Conservation (phyloP, 805 yeast genomes). For the Candida sakaeoensis region DNA sequence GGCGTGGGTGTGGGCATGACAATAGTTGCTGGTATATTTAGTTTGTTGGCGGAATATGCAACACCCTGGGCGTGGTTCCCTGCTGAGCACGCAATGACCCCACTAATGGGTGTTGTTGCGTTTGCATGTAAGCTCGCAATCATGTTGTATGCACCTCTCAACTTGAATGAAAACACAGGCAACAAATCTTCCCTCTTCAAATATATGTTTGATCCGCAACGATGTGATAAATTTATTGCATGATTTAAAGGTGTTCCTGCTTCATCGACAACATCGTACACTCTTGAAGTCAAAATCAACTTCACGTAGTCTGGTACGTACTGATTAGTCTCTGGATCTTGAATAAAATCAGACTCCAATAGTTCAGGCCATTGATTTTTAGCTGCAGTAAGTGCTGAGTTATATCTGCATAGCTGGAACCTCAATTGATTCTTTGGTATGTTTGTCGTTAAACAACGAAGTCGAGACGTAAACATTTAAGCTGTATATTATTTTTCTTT, state of each 20-base stretch:
- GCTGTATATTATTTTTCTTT: no score
- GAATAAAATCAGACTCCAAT: slow-evolving; percentile 46
- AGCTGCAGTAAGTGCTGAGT: slow-evolving; percentile 8
- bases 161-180: slow-evolving; percentile 93
- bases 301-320: slow-evolving; percentile 86
- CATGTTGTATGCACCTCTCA: slow-evolving; percentile 98
- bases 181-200: slow-evolving; percentile 89
- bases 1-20: slow-evolving; percentile 99
- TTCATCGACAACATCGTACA: slow-evolving; percentile 82
- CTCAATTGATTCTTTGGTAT: not conserved
- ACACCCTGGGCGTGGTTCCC: slow-evolving; percentile 99
- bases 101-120: slow-evolving; percentile 53
- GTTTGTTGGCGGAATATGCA: slow-evolving; percentile 81
- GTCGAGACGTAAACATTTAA: not conserved
- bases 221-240: slow-evolving; percentile 72
- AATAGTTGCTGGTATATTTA: slow-evolving; percentile 90
- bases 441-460: not conserved
- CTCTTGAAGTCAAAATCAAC: slow-evolving; percentile 84
- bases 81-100: slow-evolving; percentile 97
- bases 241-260: slow-evolving; percentile 77
- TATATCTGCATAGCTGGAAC: slow-evolving; percentile 1
- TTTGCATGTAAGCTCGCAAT: slow-evolving; percentile 76
- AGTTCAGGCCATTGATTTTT: slow-evolving; percentile 44
- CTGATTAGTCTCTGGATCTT: slow-evolving; percentile 39
- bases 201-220: slow-evolving; percentile 68